phyloP scores from a whole-genome alignment of 495 filamentous ascomycete genomes.

The Penicillium coffeae region DNA sequence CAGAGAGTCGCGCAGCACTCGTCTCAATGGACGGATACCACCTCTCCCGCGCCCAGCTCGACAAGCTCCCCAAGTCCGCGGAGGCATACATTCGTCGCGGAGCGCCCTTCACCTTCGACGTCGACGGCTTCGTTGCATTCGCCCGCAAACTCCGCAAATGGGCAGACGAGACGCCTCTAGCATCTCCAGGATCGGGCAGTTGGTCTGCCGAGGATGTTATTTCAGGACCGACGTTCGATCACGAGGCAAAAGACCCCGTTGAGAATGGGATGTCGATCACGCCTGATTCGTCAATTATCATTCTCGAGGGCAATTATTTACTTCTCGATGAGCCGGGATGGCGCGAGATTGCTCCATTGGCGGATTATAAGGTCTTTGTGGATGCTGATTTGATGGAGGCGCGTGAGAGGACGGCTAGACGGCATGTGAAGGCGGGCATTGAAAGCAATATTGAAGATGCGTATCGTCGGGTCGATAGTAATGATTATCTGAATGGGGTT shows the following conservation, averaged over 20 bases:
- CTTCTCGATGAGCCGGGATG: conserved; percentile 31
- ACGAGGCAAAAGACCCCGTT: conserved; percentile 39
- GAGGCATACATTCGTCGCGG: conserved; percentile 40
- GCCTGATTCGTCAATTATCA: conserved; percentile 26
- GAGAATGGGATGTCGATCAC: conserved; percentile 32
- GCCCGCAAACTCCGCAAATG: conserved; percentile 16
- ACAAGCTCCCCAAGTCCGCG: conserved; percentile 31
- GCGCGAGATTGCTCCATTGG: conserved; percentile 21
- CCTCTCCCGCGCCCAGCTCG: conserved; percentile 29
- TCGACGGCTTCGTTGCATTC: conserved; percentile 25
- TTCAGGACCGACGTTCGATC: conserved; percentile 35
- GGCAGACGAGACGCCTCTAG: conserved; percentile 21
- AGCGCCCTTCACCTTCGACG: conserved; percentile 43
- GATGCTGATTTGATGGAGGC: conserved; percentile 33
- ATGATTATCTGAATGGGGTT: conserved; percentile 40
- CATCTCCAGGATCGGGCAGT: neutral
- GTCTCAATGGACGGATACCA: conserved; percentile 47
- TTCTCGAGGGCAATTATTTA: conserved; percentile 39
- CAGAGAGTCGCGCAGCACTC: conserved; percentile 16
- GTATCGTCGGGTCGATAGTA: conserved; percentile 34
- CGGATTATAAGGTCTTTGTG: conserved; percentile 36
- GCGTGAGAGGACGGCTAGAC: conserved; percentile 28
- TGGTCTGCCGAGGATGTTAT: conserved; percentile 15
- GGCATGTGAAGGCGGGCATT: conserved; percentile 38
- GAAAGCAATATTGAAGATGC: conserved; percentile 39